Base-by-base conservation (phyloP, 371 early-diverging fungal genomes). In the Zancudomyces culisetae region DNA sequence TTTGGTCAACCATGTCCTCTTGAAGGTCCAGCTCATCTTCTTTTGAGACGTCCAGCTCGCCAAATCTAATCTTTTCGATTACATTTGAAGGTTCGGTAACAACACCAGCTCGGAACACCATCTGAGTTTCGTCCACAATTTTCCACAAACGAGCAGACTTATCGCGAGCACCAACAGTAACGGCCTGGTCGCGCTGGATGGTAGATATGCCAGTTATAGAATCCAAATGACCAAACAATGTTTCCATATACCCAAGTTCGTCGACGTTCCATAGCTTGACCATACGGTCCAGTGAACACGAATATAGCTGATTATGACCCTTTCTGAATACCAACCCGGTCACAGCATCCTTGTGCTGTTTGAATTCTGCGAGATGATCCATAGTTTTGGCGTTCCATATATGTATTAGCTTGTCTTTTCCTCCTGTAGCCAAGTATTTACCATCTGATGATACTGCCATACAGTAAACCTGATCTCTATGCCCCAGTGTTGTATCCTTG, bases 181-280 rank as follows among this genome's bases (percentile, higher is more conserved):
- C 74, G 59, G 95, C 95, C 26, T 86, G 83, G 61, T 95, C 96
- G 42, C 79, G 70, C 21, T 71, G 69, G 60, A 94, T 70, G 48
- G 87, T 73, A 68, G 80, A 85, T 23, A 97, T 75, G 23, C 64
- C 64, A 1, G 78, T 73, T 56, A 92, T 80, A 28, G 71, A 67
- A 66, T 95, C 96, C 68, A 94, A 96, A 62, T 97, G 98, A 20
- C 98, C 98, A 73, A 92, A 94, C 62, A 97, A 63, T 20, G 98
- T 95, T 63, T 97, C 98, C 52, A 97, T 76, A 68, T 94, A 97
- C 8, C 78, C 68, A 57, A 81, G 61, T 59, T 90, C 89, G 60
- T 87, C 90, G 2, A 86, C 72, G 64, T 94, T 90, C 93, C 94
- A 97, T 35, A 95, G 51, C 63, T 97, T 97, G 63, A 97, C 77